Evolutionary conservation across 495 filamentous ascomycete species (phyloP).

Genomic region (Astrothelium macrocarpum): DNA sequence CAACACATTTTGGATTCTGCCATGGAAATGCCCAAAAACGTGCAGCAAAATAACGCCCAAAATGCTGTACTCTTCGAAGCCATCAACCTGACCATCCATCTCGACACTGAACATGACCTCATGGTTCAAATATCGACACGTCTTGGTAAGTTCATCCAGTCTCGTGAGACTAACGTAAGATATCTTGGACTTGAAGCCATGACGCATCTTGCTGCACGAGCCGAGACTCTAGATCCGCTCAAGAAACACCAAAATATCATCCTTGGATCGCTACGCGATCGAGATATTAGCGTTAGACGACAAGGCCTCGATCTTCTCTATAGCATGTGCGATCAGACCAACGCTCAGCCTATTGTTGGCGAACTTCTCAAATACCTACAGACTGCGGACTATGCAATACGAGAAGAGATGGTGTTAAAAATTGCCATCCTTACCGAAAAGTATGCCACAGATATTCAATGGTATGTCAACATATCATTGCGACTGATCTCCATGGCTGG

Average conservation of each 20-base stretch:
- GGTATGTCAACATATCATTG: constrained; percentile 97
- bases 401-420: constrained; percentile 98
- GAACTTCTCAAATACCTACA: constrained; percentile 93
- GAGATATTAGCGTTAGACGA: constrained; percentile 92
- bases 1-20: constrained; percentile 83
- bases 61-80: constrained; percentile 98
- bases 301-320: constrained; percentile 95
- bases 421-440: constrained; percentile 98
- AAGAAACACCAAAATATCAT: constrained; percentile 98
- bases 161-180: constrained; percentile 92
- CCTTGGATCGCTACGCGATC: constrained; percentile 81
- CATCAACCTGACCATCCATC: constrained; percentile 95
- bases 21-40: constrained; percentile 92
- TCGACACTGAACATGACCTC: constrained; percentile 90
- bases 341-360: constrained; percentile 83
- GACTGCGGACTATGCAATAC: constrained; percentile 90
- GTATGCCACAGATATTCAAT: constrained; percentile 95
- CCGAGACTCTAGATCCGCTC: constrained; percentile 93
- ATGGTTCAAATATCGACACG: constrained; percentile 97
- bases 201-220: constrained; percentile 92
- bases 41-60: constrained; percentile 98
- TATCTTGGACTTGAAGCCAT: constrained; percentile 96
- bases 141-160: constrained; percentile 92
- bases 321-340: constrained; percentile 97
- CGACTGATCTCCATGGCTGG: constrained; percentile 92